A percentile compares a stretch with the other conserved stretches of the same genome.
Conservation (phyloP, 1,139 yeast genomes). For the Candida mesenterica region DNA sequence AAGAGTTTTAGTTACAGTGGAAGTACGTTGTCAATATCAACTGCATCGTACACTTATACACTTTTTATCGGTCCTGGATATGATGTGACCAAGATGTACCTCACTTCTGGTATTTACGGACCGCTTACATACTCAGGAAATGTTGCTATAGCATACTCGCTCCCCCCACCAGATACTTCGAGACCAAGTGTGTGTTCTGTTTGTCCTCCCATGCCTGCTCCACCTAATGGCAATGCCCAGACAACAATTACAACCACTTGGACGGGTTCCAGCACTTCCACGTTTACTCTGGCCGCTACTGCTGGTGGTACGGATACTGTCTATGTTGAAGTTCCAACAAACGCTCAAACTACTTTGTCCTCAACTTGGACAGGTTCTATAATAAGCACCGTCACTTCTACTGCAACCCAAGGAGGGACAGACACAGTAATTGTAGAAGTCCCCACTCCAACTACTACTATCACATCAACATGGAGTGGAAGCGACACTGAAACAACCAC, state of each 20-base stretch:
- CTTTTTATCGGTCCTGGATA: not conserved
- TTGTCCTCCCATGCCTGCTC: not conserved
- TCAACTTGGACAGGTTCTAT: constrained; percentile 12
- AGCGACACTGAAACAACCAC: no score
- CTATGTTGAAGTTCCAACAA: constrained; percentile 16
- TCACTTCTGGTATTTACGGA: not conserved
- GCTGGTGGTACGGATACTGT: constrained; percentile 15
- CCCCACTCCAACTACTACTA: constrained; percentile 13
- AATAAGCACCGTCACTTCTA: constrained; percentile 10
- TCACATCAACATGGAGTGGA: no score
- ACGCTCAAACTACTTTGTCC: constrained; percentile 9
- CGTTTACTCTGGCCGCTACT: not conserved
- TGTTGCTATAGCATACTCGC: not conserved
- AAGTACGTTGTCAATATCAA: not conserved
- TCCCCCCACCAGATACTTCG: not conserved
- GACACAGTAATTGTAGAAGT: constrained; percentile 14
- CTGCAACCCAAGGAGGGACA: constrained; percentile 11
- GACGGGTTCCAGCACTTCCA: not conserved
- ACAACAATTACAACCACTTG: not conserved
- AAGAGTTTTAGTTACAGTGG: not conserved
- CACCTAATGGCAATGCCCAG: not conserved
- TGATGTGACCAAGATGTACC: not conserved
- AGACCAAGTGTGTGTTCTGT: not conserved
- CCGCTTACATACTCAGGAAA: not conserved
- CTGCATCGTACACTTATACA: not conserved